Evolutionary conservation across 129 eudicot species (phyloP).

Genomic region (Pulicaria dysenterica): DNA sequence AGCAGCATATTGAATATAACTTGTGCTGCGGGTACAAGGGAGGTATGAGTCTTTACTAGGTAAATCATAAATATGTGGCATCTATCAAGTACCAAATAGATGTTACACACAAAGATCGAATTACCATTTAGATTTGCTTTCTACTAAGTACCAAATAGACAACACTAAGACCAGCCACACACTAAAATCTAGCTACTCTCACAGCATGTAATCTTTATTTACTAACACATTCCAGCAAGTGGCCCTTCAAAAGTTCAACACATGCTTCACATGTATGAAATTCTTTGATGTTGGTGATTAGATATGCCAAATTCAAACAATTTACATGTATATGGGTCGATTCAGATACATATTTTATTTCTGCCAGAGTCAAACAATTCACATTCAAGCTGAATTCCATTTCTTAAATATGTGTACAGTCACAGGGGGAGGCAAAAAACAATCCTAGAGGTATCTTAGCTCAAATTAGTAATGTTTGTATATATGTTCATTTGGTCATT

Average conservation of each 20-base stretch:
- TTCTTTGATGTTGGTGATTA: neutral
- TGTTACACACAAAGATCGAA: too few species aligned
- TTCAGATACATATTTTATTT: too few species aligned
- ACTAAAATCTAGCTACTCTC: neutral
- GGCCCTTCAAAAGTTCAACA: neutral
- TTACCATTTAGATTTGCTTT: too few species aligned
- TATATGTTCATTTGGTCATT: too few species aligned
- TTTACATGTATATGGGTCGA: too few species aligned
- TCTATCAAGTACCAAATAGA: neutral
- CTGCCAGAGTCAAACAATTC: too few species aligned
- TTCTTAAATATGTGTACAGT: too few species aligned
- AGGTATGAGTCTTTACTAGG: slow-evolving; percentile 6
- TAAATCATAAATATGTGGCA: neutral
- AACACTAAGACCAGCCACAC: neutral
- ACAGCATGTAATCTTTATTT: neutral
- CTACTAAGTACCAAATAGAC: neutral
- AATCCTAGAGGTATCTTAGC: too few species aligned
- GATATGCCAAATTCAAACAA: neutral
- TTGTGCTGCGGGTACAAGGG: neutral
- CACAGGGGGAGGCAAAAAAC: too few species aligned
- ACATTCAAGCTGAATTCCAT: too few species aligned
- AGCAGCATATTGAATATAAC: slow-evolving; percentile 9
- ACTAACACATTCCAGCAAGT: neutral
- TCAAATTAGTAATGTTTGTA: too few species aligned
- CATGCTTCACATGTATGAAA: neutral